These are phyloP conservation scores for Kodamaea sp. DNA, from an alignment of 1,139 yeast species.

Conservation along the genomic window DNA sequence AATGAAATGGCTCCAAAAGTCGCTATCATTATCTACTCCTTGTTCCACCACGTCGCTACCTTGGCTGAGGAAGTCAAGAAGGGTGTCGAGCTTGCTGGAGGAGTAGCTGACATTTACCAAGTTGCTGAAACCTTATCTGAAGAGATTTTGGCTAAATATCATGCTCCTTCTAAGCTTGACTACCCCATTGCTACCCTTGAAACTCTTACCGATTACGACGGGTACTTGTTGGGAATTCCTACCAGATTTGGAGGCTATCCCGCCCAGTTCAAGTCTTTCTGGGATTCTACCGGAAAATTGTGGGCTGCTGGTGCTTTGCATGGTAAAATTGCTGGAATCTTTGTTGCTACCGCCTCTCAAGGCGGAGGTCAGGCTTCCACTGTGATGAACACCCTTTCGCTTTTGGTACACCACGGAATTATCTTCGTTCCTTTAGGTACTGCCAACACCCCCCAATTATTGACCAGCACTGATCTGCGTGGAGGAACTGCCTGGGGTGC, in stretches of 20 bases:
- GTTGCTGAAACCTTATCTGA: slow-evolving; percentile 37
- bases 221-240: slow-evolving; percentile 42
- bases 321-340: slow-evolving; percentile 41
- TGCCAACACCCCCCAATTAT: slow-evolving; percentile 26
- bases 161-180: slow-evolving; percentile 36
- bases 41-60: slow-evolving; percentile 38
- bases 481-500: slow-evolving; percentile 48
- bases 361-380: slow-evolving; percentile 47
- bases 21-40: slow-evolving; percentile 40
- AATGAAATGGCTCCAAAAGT: slow-evolving; percentile 37
- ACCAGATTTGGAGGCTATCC: slow-evolving; percentile 43
- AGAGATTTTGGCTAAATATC: slow-evolving; percentile 29
- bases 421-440: slow-evolving; percentile 41
- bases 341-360: slow-evolving; percentile 38
- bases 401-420: slow-evolving; percentile 40
- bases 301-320: slow-evolving; percentile 38
- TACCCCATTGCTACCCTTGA: slow-evolving; percentile 35
- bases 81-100: slow-evolving; percentile 43
- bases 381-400: slow-evolving; percentile 33
- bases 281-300: slow-evolving; percentile 41
- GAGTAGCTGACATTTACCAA: slow-evolving; percentile 37
- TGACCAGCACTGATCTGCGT: slow-evolving; percentile 35
- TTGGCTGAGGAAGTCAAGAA: slow-evolving; percentile 37
- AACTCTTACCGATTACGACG: slow-evolving; percentile 36
- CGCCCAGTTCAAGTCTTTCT: slow-evolving; percentile 40